A percentile compares a stretch with the other conserved stretches of the same genome.
phyloP scores from a whole-genome alignment of 371 early-diverging fungal species.

The Mortierella sp. region DNA sequence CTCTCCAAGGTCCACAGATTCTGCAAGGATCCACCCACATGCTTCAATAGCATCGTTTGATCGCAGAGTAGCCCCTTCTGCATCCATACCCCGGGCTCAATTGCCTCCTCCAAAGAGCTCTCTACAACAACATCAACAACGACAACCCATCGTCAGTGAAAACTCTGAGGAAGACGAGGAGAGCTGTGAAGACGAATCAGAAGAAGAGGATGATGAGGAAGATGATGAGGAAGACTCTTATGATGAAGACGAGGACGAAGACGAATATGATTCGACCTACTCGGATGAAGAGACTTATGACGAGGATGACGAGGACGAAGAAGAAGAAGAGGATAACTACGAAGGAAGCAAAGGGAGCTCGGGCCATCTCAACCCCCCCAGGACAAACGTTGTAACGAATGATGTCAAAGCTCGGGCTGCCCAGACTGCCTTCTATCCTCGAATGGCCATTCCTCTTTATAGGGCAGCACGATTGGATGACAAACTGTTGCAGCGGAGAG shows the following conservation, averaged over 20 bases:
- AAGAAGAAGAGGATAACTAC: constrained; percentile 14
- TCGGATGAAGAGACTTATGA: constrained; percentile 14
- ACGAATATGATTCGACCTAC: neutral
- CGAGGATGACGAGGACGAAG: constrained; percentile 16
- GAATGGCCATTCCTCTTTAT: constrained; percentile 16
- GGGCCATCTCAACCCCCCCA: too few species aligned
- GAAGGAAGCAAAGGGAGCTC: constrained; percentile 9
- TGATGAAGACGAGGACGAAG: constrained; percentile 19
- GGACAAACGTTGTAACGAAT: too few species aligned
- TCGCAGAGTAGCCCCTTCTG: too few species aligned
- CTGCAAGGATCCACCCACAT: neutral
- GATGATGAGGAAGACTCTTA: constrained; percentile 8
- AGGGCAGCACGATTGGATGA: constrained; percentile 33
- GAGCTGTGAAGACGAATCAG: neutral
- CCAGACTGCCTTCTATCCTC: constrained; percentile 12
- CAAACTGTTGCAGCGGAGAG: constrained; percentile 29
- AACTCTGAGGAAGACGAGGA: neutral
- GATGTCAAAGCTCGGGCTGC: constrained; percentile 5
- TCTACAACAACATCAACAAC: neutral
- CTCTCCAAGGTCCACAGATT: neutral
- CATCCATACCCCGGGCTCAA: neutral
- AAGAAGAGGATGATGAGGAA: neutral
- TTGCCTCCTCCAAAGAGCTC: neutral
- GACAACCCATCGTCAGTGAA: neutral
- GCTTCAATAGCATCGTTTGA: neutral